Conservation (phyloP, 2,329 filamentous ascomycete species). For the Kalmusia sp. region DNA sequence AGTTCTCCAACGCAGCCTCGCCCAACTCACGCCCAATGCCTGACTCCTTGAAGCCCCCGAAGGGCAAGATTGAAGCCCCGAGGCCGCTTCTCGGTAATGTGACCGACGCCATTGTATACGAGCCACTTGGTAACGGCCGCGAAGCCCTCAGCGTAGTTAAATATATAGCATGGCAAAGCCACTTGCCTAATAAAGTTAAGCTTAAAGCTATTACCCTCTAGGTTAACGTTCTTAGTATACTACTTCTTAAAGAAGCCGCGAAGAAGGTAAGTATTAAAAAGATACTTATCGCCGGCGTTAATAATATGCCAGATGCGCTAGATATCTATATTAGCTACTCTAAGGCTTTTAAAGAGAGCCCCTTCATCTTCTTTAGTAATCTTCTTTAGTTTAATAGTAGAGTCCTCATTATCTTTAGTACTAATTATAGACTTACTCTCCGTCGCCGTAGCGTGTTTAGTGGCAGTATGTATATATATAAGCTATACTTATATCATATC, state of each 20-base stretch:
- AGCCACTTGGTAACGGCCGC: constrained; percentile 33
- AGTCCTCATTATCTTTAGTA: too few species aligned
- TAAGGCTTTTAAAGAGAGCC: too few species aligned
- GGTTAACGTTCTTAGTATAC: constrained; percentile 9
- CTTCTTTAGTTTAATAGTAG: too few species aligned
- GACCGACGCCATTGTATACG: constrained; percentile 35
- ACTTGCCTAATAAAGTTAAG: constrained; percentile 14
- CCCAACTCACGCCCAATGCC: constrained; percentile 59
- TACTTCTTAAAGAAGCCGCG: neutral
- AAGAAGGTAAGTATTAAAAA: too few species aligned
- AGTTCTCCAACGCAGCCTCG: constrained; percentile 58
- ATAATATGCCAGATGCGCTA: too few species aligned
- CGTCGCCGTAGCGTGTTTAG: too few species aligned
- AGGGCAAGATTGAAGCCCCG: constrained; percentile 52
- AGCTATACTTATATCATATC: too few species aligned
- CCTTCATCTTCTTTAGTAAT: too few species aligned
- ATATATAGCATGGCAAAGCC: constrained; percentile 34
- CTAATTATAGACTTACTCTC: too few species aligned
- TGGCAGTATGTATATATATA: too few species aligned
- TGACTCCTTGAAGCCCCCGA: constrained; percentile 59
- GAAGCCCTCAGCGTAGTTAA: constrained; percentile 38
- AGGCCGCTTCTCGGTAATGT: constrained; percentile 33
- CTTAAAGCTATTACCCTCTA: neutral
- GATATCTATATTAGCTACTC: too few species aligned
- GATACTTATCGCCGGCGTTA: too few species aligned